Conservation (phyloP, 108 stramenopile genomes). For the Conticribra guillardii region DNA sequence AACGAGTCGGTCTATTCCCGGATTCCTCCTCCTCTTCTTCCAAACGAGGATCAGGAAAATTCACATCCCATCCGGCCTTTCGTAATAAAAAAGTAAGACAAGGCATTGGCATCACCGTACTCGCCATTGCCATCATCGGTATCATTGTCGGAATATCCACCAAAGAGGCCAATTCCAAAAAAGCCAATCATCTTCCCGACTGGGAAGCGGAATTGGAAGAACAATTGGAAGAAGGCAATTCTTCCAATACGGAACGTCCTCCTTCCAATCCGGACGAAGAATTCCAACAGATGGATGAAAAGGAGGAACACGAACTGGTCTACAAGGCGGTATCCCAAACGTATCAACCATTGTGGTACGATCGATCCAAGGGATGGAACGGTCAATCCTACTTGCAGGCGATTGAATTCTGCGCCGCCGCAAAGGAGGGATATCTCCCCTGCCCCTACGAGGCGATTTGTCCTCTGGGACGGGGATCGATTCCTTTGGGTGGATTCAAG, state of each 20-base stretch:
- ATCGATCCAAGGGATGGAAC: conserved; percentile 21
- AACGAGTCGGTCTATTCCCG: too few relatives aligned
- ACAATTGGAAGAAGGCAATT: conserved; percentile 11
- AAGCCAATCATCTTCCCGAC: conserved; percentile 20
- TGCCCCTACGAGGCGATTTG: conserved; percentile 1
- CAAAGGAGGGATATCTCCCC: background rate
- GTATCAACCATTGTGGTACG: conserved; percentile 15
- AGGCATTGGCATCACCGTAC: background rate
- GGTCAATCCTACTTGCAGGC: conserved; percentile 14
- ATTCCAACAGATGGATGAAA: background rate
- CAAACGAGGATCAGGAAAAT: too few relatives aligned
- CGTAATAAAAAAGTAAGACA: conserved; percentile 3
- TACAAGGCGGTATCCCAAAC: background rate
- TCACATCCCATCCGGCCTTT: background rate
- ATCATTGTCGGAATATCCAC: conserved; percentile 1
- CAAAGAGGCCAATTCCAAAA: background rate
- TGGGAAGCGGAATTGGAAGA: conserved; percentile 28
- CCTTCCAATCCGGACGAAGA: background rate
- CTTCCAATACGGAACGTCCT: background rate
- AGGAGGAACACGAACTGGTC: background rate
- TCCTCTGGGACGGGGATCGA: background rate
- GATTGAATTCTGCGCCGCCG: conserved; percentile 10
- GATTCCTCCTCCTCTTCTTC: too few relatives aligned
- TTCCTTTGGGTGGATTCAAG: background rate
- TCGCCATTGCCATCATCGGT: background rate